Evolutionary conservation across 441 rosid species (phyloP), one percentile per base, ranked within the genome.

Genomic region (Erodium trifolium): DNA sequence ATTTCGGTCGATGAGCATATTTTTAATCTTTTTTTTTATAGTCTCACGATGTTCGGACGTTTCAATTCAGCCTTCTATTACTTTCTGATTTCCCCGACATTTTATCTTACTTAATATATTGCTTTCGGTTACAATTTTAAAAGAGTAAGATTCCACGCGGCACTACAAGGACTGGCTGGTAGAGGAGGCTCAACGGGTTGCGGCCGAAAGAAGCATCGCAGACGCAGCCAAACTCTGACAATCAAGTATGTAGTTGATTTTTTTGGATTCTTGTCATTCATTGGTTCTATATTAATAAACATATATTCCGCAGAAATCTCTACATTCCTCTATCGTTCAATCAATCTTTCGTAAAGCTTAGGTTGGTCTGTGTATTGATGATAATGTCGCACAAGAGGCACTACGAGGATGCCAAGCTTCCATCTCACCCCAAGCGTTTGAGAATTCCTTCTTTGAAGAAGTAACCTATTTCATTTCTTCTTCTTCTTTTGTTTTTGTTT

Each of bases 381-480:
- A 43, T 43, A 11, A 43, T 43, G 49, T 43, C 49, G 49, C 49
- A 43, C 12, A 43, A 43, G 49, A 87, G 98, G 75, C 93, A 86
- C 45, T 83, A 82, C 63, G 98, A 92, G 9, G 87, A 86, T 23
- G 83, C 82, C 2, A 90, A 84, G 80, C 74, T 78, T 71, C 85
- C 79, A 45, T 41, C 78, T 0, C 87, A 86, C 72, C 82, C 80
- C 71, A 92, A 92, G 83, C 88, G 88, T 70, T 72, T 94, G 66
- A 87, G 82, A 77, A 69, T 77, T 47, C 77, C 77, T 43, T 37
- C 77, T 65, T 85, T 81, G 71, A 85, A 73, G 77, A 88, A 80
- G 98, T 89, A 35, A 41, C 2, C 8, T 0, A 8, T 0, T 0
- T n/a, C 69, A 4, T 7, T 29, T 43, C 41, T 9, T 0, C 34